Base-by-base conservation (phyloP, 306 rosid species). In the Inga laurina region DNA sequence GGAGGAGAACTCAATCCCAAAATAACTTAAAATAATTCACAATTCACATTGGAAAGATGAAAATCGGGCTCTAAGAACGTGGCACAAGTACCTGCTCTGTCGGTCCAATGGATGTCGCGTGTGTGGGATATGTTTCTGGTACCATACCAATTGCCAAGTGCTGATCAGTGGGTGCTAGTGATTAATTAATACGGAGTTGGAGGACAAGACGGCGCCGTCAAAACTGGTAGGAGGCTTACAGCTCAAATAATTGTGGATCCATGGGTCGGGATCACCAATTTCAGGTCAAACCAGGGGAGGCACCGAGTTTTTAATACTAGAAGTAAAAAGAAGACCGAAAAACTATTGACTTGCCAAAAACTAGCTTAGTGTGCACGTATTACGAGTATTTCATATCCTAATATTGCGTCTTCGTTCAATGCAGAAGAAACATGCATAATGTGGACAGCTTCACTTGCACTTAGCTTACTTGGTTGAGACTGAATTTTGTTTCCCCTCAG, bases 351-450 rank as follows among this genome's bases (percentile, higher is more conserved):
- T 10, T 19, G 44, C 8, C 30, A 18, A 10, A 0, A 18, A 16
- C 16, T 3, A 49, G 62, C 46, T 51, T 34, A 7, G n/a, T 21
- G 3, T 1, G 1, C 19, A 18, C 22, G 9, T 22, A 61, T 21
- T 7, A 62, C 62, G 9, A 27, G 30, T 27, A 27, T 27, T 27
- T 27, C 30, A 27, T 27, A 27, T 27, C 30, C 89, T 44, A 84
- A 86, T 84, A 30, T 66, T 77, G 56, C n/a, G 43, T 46, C 72
- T 78, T 51, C 76, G 81, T 77, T 90, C 14, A 85, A 79, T 88
- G 91, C 88, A 35, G 44, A 9, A 15, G 57, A 51, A 51, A 13
- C 10, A 49, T 39, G 1, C 61, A 54, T 16, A 3, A 16, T 16
- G 2, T 54, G 61, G 21, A 54, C 4, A 48, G 54, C 54, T 48